These are phyloP conservation scores for Bertia moriformis DNA, from an alignment of 2,329 filamentous ascomycete species.

Conservation along the genomic window DNA sequence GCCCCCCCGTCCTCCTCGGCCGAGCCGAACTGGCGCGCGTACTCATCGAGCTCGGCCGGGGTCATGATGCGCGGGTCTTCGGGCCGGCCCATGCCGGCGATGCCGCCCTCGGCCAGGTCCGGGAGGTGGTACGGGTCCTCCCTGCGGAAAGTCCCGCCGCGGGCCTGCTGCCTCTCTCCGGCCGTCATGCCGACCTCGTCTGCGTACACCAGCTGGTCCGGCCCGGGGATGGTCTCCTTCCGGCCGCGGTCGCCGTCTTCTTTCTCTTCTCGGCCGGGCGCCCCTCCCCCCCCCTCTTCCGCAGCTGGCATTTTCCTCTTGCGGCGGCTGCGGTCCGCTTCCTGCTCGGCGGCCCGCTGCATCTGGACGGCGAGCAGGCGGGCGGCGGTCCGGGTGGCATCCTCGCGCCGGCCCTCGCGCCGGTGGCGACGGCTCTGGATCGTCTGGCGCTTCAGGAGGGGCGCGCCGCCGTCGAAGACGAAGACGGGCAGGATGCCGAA, in stretches of 20 bases:
- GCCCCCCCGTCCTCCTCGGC: too few species aligned
- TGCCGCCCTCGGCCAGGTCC: constrained; percentile 59
- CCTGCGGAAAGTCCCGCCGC: constrained; percentile 76
- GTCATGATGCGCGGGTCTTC: constrained; percentile 96
- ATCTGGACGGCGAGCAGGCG: constrained; percentile 88
- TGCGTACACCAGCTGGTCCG: constrained; percentile 66
- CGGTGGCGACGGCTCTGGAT: constrained; percentile 65
- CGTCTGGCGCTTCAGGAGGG: constrained; percentile 77
- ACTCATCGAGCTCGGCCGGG: constrained; percentile 81
- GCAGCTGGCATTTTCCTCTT: constrained; percentile 19
- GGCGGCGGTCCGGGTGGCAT: constrained; percentile 81
- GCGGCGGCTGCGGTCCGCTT: constrained; percentile 48
- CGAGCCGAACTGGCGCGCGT: constrained; percentile 78
- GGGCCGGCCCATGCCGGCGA: constrained; percentile 74
- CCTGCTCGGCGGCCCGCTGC: constrained; percentile 77
- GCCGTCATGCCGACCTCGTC: constrained; percentile 76
- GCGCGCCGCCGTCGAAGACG: constrained; percentile 93
- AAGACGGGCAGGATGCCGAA: constrained; percentile 94
- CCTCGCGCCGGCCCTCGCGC: constrained; percentile 77
- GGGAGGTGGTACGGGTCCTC: constrained; percentile 93
- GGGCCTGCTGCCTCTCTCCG: constrained; percentile 57
- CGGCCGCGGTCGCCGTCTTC: too few species aligned
- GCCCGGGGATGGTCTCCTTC: constrained; percentile 55
- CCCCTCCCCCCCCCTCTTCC: constrained; percentile 17
- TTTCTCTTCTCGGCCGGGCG: constrained; percentile 22